phyloP scores from a whole-genome alignment of 345 rosid species.

The Eutrema yunnanense region DNA sequence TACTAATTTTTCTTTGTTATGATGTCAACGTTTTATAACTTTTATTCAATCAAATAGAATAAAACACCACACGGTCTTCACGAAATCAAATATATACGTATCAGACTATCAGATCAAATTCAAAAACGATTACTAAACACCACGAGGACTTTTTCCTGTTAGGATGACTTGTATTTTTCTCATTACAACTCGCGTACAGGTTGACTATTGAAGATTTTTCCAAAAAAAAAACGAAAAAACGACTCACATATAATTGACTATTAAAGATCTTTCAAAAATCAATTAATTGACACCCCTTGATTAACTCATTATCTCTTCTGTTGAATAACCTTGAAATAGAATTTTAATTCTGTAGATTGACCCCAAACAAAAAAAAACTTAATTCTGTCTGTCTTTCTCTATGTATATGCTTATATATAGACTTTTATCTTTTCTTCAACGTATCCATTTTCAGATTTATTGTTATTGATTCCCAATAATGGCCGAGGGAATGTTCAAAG shows the following conservation, averaged over 20 bases:
- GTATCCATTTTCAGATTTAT: background rate
- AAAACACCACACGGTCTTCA: background rate
- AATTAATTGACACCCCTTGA: background rate
- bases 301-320: background rate
- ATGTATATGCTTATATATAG: background rate
- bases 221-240: background rate
- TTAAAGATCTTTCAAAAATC: background rate
- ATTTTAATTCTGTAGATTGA: background rate
- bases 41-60: background rate
- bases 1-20: background rate
- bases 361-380: background rate
- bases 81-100: background rate
- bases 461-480: background rate
- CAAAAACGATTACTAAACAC: background rate
- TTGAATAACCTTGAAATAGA: constrained; percentile 17
- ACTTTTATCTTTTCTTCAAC: background rate
- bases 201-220: background rate
- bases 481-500: background rate
- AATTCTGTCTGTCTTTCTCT: background rate
- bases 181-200: constrained; percentile 2
- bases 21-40: background rate
- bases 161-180: background rate
- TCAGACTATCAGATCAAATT: background rate
- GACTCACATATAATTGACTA: background rate
- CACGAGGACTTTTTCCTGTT: background rate